These are phyloP conservation scores for Melanopsichium pennsylvanicum DNA, from an alignment of 1,284 basidiomycete species.

Conservation along the genomic window DNA sequence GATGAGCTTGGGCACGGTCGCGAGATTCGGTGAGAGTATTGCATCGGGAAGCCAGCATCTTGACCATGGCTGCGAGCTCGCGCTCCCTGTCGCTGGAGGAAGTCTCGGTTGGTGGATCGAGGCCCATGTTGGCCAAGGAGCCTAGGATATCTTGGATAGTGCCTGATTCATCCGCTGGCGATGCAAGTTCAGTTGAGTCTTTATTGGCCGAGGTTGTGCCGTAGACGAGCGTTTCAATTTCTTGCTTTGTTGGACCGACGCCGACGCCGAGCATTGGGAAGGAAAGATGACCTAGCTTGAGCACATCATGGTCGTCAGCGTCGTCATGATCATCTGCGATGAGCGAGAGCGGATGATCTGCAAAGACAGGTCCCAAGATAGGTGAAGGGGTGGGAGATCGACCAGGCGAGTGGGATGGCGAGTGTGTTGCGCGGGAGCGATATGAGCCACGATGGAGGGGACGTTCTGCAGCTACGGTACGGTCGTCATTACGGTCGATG, in stretches of 20 bases:
- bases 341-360: constrained; percentile 4
- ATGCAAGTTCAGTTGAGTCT: constrained; percentile 8
- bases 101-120: constrained; percentile 28
- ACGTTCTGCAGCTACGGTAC: constrained; percentile 32
- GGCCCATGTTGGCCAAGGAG: constrained; percentile 46
- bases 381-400: constrained; percentile 60
- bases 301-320: constrained; percentile 14
- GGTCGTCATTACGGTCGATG: constrained; percentile 40
- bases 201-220: constrained; percentile 24
- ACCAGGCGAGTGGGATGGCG: constrained; percentile 20
- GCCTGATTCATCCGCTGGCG: constrained; percentile 19
- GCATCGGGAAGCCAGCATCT: constrained; percentile 37
- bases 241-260: constrained; percentile 53
- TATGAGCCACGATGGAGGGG: constrained; percentile 23
- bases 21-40: constrained; percentile 28
- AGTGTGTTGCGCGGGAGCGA: constrained; percentile 31
- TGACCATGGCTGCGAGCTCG: constrained; percentile 51
- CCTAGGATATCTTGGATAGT: constrained; percentile 36
- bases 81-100: constrained; percentile 34
- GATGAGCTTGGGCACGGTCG: constrained; percentile 35
- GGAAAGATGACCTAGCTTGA: constrained; percentile 54
- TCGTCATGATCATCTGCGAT: constrained; percentile 6
- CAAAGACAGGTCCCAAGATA: constrained; percentile 50
- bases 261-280: constrained; percentile 54
- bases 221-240: constrained; percentile 57